Base-by-base conservation (phyloP, 257 asterid species). In the Ilex asprella region DNA sequence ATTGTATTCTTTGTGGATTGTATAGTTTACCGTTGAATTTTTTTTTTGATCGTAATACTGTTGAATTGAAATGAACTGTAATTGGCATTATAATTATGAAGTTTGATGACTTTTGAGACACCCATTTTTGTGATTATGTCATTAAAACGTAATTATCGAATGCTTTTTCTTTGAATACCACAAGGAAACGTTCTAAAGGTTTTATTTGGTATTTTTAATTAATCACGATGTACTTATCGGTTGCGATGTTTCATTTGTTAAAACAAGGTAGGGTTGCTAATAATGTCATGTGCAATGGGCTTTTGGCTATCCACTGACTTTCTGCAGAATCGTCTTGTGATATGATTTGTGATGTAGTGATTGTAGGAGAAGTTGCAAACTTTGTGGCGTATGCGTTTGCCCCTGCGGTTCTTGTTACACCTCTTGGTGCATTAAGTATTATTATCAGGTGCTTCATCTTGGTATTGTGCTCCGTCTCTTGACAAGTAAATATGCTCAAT, bases 341-440 rank as follows among this genome's bases (percentile, higher is more conserved):
- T 47, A 10, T 54, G 29, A 46, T 54, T 72, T 75, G 14, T 64
- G 16, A 56, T 54, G 57, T 74, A 87, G 97, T 87, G 97, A 85
- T 87, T 31, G 61, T 85, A 15, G 95, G 97, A 74, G 96, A 90
- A 78, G 75, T 85, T 49, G 93, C 95, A 1, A 90, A 90, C 64
- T 85, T 87, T 50, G 95, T 85, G 76, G 97, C 97, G 12, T 83
- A 90, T 77, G 93, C 95, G 59, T 90, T 85, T 77, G 96, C 97
- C 56, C 95, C 97, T 30, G 93, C 97, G 43, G 96, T 90, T 61
- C 97, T 90, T 39, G 93, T 90, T 56, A 82, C 97, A 2, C 97
- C 97, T 71, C 91, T 90, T 62, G 96, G 91, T 2, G 96, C 97
- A 56, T 72, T 90, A 79, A 90, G 97, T 72, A 85, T 87, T 68